Evolutionary conservation across 1,139 yeast species (phyloP).

Genomic region (Nadsonia starkeyi-henricii): DNA sequence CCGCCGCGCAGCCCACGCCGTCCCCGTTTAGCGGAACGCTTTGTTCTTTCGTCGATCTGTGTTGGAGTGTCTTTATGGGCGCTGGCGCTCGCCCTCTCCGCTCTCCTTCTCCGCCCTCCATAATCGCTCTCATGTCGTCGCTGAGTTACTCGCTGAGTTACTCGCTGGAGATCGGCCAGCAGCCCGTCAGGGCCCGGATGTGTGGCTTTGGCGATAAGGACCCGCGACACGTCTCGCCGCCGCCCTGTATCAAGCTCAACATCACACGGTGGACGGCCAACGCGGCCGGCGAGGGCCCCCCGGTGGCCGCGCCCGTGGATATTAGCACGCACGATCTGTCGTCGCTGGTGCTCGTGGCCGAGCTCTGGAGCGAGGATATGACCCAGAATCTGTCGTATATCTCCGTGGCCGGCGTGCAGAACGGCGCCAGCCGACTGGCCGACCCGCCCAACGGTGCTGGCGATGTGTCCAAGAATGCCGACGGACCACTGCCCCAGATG

Average conservation of each 20-base stretch:
- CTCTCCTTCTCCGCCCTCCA: no score
- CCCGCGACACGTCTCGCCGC: constrained; percentile 31
- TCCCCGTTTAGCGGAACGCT: no score
- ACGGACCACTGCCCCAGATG: no score
- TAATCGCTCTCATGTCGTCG: no score
- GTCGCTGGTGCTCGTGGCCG: constrained; percentile 24
- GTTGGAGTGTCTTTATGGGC: no score
- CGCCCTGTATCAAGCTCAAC: constrained; percentile 28
- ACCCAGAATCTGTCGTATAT: constrained; percentile 18
- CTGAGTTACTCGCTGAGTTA: no score
- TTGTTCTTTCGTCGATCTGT: no score
- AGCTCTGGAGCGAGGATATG: constrained; percentile 28
- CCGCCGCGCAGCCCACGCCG: no score
- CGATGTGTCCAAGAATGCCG: no score
- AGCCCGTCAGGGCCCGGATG: constrained; percentile 33
- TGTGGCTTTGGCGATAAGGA: constrained; percentile 35
- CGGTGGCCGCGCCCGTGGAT: constrained; percentile 8
- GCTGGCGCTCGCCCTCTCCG: no score
- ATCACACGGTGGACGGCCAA: constrained; percentile 21
- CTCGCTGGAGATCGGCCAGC: constrained; percentile 22
- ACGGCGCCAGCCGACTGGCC: constrained; percentile 1
- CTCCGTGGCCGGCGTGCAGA: constrained; percentile 2
- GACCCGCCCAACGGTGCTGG: constrained; percentile 3
- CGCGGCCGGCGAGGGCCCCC: constrained; percentile 13
- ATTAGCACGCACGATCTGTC: constrained; percentile 22